A percentile compares a stretch with the other conserved stretches of the same genome.
Conservation (phyloP, 805 yeast genomes). For the Grigorovia transvaalensis region DNA sequence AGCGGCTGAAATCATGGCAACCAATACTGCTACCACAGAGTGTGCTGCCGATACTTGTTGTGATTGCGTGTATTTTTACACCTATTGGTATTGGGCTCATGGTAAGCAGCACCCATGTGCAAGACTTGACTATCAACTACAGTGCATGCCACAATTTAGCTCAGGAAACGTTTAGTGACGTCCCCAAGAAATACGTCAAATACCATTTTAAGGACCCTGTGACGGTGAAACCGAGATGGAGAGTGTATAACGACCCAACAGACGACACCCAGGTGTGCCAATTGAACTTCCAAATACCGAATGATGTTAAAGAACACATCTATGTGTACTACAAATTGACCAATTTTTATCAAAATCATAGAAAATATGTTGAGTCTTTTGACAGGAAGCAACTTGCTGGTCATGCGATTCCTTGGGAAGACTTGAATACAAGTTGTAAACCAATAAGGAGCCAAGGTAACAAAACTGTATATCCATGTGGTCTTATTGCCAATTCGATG, state of each 20-base stretch:
- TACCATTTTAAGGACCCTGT: constrained; percentile 48
- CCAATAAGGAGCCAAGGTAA: constrained; percentile 27
- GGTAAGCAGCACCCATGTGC: constrained; percentile 68
- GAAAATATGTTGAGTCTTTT: constrained; percentile 81
- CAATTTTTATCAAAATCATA: constrained; percentile 88
- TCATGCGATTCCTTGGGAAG: constrained; percentile 43
- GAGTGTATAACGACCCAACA: constrained; percentile 31
- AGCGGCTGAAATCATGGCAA: constrained; percentile 52
- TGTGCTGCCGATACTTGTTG: constrained; percentile 72
- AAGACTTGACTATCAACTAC: constrained; percentile 66
- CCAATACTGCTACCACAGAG: constrained; percentile 89
- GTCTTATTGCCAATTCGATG: constrained; percentile 68
- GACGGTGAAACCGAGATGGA: constrained; percentile 51
- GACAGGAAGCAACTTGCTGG: constrained; percentile 79
- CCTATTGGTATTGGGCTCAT: constrained; percentile 85
- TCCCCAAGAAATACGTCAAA: constrained; percentile 50
- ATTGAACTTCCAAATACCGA: constrained; percentile 63
- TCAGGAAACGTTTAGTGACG: constrained; percentile 31
- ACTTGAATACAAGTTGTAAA: constrained; percentile 35
- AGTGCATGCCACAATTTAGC: constrained; percentile 54
- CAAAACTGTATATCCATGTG: constrained; percentile 61
- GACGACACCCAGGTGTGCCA: constrained; percentile 42
- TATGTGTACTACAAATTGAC: constrained; percentile 78
- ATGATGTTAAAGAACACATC: constrained; percentile 57
- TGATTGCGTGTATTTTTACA: constrained; percentile 69